Evolutionary conservation across 140 eudicot species (phyloP), one percentile per base, ranked within the genome.

Genomic region (Cichorium intybus): DNA sequence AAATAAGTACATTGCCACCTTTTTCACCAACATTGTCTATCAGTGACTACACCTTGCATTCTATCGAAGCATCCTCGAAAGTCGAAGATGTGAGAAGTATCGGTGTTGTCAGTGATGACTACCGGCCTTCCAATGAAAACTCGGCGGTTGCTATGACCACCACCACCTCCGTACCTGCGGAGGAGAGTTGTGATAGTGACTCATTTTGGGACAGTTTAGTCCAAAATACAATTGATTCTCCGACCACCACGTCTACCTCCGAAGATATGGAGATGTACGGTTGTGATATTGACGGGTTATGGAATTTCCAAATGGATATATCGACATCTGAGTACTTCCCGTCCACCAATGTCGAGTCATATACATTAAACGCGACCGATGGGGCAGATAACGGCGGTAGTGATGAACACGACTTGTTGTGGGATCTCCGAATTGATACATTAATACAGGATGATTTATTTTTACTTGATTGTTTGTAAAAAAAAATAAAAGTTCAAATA

Each of bases 261-360:
- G 48, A 6, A 10, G 73, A 43, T 33, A 56, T 67, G 27, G 62
- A 43, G 49, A 43, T 18, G n/a, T 37, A 47, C 14, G 62, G 59
- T 10, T 68, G 48, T 34, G 73, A 66, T 56, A 72, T 64, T 47
- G 73, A 74, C 34, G 18, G 18, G 9, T 57, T 74, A 59, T 74
- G 79, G 79, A 60, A 74, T 35, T 65, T 73, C 58, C 66, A 56
- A 17, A 73, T 73, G 78, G 78, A 73, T 43, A 20, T 43, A 43
- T 43, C 49, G 18, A 43, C 49, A 15, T 4, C 49, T 0, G 49
- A 43, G 49, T 43, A 43, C 15, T 43, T 43, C 18, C 49, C 49
- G 20, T 14, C 20, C 18, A 43, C 18, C 49, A 14, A 43, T 15
- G 20, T 15, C 18, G 49, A 43, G 18, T 14, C 49, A 15, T 43